Conservation (phyloP, 768 basidiomycete species). For the Psilocybe subaeruginosa region DNA sequence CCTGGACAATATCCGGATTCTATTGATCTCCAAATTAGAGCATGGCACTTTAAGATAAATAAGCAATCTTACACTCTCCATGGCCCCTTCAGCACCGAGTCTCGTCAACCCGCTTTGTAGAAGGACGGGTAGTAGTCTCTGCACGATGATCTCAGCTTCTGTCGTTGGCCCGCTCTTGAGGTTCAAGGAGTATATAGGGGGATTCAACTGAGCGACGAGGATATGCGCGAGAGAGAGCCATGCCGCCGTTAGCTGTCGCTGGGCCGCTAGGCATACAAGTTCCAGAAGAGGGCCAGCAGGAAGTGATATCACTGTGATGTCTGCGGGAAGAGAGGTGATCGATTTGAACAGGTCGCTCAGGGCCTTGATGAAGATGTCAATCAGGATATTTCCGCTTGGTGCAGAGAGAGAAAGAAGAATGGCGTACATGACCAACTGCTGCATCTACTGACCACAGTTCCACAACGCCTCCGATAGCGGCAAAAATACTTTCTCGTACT, state of each 20-base stretch:
- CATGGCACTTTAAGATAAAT: not conserved
- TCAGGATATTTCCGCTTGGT: not conserved
- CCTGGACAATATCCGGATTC: slow-evolving; percentile 93
- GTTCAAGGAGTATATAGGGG: slow-evolving; percentile 55
- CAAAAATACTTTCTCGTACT: slow-evolving; percentile 69
- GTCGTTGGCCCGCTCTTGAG: slow-evolving; percentile 55
- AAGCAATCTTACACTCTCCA: slow-evolving; percentile 62
- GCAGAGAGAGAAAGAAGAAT: not conserved
- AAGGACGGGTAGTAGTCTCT: slow-evolving; percentile 56
- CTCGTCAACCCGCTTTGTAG: slow-evolving; percentile 57
- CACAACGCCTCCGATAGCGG: slow-evolving; percentile 59
- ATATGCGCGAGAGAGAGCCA: slow-evolving; percentile 88
- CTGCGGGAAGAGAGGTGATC: slow-evolving; percentile 79
- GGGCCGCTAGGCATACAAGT: slow-evolving; percentile 72
- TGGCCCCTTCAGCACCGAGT: slow-evolving; percentile 60
- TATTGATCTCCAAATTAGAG: slow-evolving; percentile 28
- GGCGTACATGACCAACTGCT: slow-evolving; percentile 73
- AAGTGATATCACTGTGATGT: slow-evolving; percentile 79
- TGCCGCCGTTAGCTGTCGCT: slow-evolving; percentile 73
- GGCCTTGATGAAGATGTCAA: slow-evolving; percentile 44
- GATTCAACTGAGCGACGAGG: slow-evolving; percentile 81
- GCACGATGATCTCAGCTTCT: slow-evolving; percentile 61
- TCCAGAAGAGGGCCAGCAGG: slow-evolving; percentile 83
- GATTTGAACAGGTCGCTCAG: slow-evolving; percentile 85
- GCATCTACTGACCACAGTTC: slow-evolving; percentile 83